Conservation (phyloP, 2,329 filamentous ascomycete species). For the Westerdykella aurantiaca region DNA sequence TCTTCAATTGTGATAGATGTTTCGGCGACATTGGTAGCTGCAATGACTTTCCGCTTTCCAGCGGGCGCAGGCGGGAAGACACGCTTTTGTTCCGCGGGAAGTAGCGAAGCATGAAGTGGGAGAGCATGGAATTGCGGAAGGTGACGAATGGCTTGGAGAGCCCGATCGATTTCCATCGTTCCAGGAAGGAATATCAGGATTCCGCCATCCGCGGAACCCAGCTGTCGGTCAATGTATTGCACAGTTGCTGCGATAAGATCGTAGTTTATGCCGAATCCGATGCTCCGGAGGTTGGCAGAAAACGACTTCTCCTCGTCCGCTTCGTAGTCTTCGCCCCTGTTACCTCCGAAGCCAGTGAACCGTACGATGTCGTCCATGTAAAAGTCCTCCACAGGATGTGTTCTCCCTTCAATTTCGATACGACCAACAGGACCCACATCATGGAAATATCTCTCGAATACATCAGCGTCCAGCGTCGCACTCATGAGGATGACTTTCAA, state of each 20-base stretch:
- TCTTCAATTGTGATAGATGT: constrained; percentile 99
- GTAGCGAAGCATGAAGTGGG: constrained; percentile 85
- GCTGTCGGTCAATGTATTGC: constrained; percentile 70
- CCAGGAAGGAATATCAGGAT: constrained; percentile 96
- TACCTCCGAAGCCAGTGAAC: constrained; percentile 62
- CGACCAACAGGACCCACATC: constrained; percentile 64
- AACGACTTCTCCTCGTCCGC: constrained; percentile 45
- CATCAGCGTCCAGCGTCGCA: constrained; percentile 81
- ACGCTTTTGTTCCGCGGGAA: constrained; percentile 78
- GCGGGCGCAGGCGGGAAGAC: constrained; percentile 73
- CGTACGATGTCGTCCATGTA: constrained; percentile 84
- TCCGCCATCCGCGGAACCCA: constrained; percentile 69
- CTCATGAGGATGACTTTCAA: constrained; percentile 94
- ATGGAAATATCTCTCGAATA: constrained; percentile 80
- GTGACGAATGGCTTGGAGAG: constrained; percentile 61
- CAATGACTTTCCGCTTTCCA: constrained; percentile 85
- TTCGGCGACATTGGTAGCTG: constrained; percentile 94
- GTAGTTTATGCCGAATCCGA: constrained; percentile 82
- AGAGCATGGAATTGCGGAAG: constrained; percentile 68
- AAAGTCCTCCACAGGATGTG: constrained; percentile 82
- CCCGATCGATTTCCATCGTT: constrained; percentile 82
- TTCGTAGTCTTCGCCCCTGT: constrained; percentile 48
- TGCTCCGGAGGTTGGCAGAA: constrained; percentile 38
- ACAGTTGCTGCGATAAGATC: constrained; percentile 76
- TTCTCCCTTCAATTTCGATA: constrained; percentile 83